Evolutionary conservation across 768 basidiomycete genomes (phyloP).

Genomic region (Cyathus striatus): DNA sequence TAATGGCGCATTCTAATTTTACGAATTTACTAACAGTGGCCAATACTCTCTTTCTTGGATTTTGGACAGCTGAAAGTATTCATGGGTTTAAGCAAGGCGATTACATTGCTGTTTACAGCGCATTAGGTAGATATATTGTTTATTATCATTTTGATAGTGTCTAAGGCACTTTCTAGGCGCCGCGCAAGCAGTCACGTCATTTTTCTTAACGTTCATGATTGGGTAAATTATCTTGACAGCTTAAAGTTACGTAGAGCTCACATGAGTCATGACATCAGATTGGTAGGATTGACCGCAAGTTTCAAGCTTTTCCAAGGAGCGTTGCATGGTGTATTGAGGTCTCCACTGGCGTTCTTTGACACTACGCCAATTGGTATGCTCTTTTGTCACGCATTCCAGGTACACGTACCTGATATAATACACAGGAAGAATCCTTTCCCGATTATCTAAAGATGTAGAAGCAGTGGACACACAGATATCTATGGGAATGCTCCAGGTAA

Average conservation of each 20-base stretch:
- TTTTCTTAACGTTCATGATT: slow-evolving; percentile 42
- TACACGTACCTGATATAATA: neutral
- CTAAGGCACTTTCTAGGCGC: slow-evolving; percentile 34
- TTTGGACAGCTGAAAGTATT: slow-evolving; percentile 61
- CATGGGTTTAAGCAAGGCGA: slow-evolving; percentile 49
- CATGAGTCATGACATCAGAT: slow-evolving; percentile 15
- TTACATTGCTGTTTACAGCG: slow-evolving; percentile 63
- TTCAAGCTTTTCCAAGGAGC: slow-evolving; percentile 52
- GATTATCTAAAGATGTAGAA: slow-evolving; percentile 60
- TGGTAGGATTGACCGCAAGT: slow-evolving; percentile 34
- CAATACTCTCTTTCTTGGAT: slow-evolving; percentile 66
- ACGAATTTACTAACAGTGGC: slow-evolving; percentile 33
- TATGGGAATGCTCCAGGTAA: slow-evolving; percentile 41
- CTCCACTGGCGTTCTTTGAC: slow-evolving; percentile 67
- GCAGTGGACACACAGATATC: slow-evolving; percentile 48
- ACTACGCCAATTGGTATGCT: slow-evolving; percentile 59
- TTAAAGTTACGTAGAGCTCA: neutral
- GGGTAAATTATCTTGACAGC: slow-evolving; percentile 25
- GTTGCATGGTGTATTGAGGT: slow-evolving; percentile 49
- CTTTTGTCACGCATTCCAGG: neutral
- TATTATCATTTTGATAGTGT: neutral
- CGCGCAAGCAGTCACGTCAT: slow-evolving; percentile 46
- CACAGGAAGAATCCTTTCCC: slow-evolving; percentile 52
- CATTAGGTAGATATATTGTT: slow-evolving; percentile 26
- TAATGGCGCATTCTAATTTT: neutral